A percentile compares a stretch with the other conserved stretches of the same genome.
These are phyloP conservation scores for Hansenula lynferdii DNA, from an alignment of 1,139 yeast species.

Conservation along the genomic window DNA sequence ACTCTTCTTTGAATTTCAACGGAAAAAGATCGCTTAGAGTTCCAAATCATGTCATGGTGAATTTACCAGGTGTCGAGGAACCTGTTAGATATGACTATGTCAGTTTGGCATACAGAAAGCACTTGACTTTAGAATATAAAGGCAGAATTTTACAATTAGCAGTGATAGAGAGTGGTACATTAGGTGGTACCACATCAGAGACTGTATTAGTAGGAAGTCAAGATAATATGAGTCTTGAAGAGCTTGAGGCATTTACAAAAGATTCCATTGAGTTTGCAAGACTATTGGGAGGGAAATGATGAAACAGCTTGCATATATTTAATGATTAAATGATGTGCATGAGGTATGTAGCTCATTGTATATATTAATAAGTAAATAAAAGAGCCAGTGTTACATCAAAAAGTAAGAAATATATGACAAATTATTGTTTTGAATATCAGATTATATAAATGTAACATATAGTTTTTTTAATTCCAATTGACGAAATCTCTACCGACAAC, in stretches of 20 bases:
- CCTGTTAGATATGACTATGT: slow-evolving; percentile 41
- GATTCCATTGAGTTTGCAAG: slow-evolving; percentile 24
- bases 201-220: slow-evolving; percentile 41
- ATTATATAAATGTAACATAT: too few species aligned
- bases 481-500: slow-evolving; percentile 57
- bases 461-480: slow-evolving; percentile 47
- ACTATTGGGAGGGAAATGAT: background rate
- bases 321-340: too few species aligned
- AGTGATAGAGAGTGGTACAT: slow-evolving; percentile 50
- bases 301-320: too few species aligned
- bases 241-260: slow-evolving; percentile 23
- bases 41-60: slow-evolving; percentile 34
- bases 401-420: too few species aligned
- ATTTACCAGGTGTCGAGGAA: slow-evolving; percentile 28
- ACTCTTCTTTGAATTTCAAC: slow-evolving; percentile 31
- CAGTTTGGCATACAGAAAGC: slow-evolving; percentile 37
- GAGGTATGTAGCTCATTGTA: too few species aligned
- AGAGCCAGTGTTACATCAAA: too few species aligned
- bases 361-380: too few species aligned
- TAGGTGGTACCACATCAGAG: slow-evolving; percentile 49
- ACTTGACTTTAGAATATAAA: slow-evolving; percentile 36
- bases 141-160: slow-evolving; percentile 40
- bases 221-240: slow-evolving; percentile 17
- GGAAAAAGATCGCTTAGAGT: slow-evolving; percentile 31
- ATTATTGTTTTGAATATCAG: too few species aligned